Conservation (phyloP, 2,329 filamentous ascomycete species). For the Lachnellula subtilissima region DNA sequence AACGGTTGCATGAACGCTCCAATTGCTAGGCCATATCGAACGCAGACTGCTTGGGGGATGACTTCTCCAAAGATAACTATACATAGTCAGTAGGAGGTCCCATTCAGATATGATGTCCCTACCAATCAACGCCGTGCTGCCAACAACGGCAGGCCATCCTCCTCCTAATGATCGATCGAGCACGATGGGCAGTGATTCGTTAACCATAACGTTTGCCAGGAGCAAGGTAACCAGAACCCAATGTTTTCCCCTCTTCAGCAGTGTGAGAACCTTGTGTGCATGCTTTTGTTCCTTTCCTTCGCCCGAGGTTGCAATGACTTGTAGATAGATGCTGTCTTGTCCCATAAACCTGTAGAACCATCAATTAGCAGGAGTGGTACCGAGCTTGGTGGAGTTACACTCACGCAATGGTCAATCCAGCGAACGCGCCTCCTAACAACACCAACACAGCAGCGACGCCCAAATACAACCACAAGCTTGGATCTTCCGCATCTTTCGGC, state of each 20-base stretch:
- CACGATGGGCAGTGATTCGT: constrained; percentile 93
- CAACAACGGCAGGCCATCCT: constrained; percentile 88
- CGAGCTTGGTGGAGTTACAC: constrained; percentile 30
- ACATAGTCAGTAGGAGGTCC: constrained; percentile 20
- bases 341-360: constrained; percentile 34
- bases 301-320: constrained; percentile 83
- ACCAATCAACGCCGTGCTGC: constrained; percentile 93
- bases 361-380: constrained; percentile 6
- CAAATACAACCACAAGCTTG: constrained; percentile 75
- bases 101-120: constrained; percentile 31
- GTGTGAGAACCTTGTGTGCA: constrained; percentile 71
- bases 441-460: constrained; percentile 75
- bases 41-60: constrained; percentile 91
- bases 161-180: constrained; percentile 90
- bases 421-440: constrained; percentile 85
- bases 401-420: constrained; percentile 83
- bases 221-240: constrained; percentile 96
- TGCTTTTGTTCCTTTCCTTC: constrained; percentile 83
- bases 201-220: constrained; percentile 94
- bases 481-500: constrained; percentile 51
- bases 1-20: constrained; percentile 89
- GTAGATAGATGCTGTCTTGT: constrained; percentile 93
- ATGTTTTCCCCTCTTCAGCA: constrained; percentile 87
- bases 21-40: constrained; percentile 91
- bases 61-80: constrained; percentile 97